Conservation (phyloP, 352 stramenopile genomes). For the Phytophthora kernoviae region DNA sequence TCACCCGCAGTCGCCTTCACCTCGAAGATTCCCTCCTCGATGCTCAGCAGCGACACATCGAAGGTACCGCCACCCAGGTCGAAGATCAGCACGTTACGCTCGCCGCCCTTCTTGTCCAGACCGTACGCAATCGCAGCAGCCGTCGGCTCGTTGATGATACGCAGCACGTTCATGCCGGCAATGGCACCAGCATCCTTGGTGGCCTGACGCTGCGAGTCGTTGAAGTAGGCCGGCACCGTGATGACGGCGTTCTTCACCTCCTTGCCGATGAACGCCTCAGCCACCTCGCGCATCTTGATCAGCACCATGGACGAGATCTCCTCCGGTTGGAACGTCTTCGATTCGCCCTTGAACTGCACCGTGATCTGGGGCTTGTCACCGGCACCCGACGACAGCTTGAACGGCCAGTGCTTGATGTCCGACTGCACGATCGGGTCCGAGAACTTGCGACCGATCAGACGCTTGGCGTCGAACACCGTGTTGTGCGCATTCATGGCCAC, state of each 20-base stretch:
- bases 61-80: slow-evolving; percentile 95
- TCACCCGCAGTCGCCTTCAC: slow-evolving; percentile 95
- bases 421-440: slow-evolving; percentile 89
- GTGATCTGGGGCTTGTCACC: slow-evolving; percentile 72
- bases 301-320: slow-evolving; percentile 83
- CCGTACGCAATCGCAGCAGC: slow-evolving; percentile 93
- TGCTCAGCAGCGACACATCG: slow-evolving; percentile 92
- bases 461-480: slow-evolving; percentile 97
- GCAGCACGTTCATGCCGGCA: slow-evolving; percentile 90
- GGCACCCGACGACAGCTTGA: slow-evolving; percentile 64
- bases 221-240: slow-evolving; percentile 98
- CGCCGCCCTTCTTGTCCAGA: slow-evolving; percentile 93
- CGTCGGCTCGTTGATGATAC: slow-evolving; percentile 97
- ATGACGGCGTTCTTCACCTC: slow-evolving; percentile 83
- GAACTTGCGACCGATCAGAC: slow-evolving; percentile 95
- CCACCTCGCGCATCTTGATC: slow-evolving; percentile 70
- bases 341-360: slow-evolving; percentile 74
- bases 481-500: slow-evolving; percentile 94
- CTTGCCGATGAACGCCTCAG: slow-evolving; percentile 71
- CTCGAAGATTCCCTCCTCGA: slow-evolving; percentile 96
- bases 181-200: slow-evolving; percentile 93
- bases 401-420: slow-evolving; percentile 74
- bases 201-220: slow-evolving; percentile 93
- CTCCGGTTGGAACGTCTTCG: slow-evolving; percentile 77
- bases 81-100: slow-evolving; percentile 97